Evolutionary conservation across 495 filamentous ascomycete genomes (phyloP), one percentile per base, ranked within the genome.

Genomic region (Aspergillus saccharolyticus): DNA sequence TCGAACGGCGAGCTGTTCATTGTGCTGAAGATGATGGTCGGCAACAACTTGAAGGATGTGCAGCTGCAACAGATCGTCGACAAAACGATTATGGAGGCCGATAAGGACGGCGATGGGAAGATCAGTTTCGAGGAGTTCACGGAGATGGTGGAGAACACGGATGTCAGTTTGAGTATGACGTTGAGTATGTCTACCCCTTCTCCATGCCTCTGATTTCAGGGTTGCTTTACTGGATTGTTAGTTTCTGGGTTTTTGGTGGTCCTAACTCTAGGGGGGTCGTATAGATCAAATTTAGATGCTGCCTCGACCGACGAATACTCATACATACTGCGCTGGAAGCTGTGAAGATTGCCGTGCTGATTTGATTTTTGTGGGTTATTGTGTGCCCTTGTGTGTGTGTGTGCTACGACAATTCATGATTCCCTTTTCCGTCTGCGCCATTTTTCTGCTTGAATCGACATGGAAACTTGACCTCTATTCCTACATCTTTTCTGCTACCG

Each of bases 11-110:
- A 99, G 78, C 80, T 99, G 44, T 99, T 97, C 72, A 97, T 99
- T 68, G 94, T 99, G 66, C 79, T 99, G 61, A 99, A 99, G 85
- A 99, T 99, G 94, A 99, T 99, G 94, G 94, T 99, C 59, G 94
- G 94, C 46, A 97, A 91, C 77, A 99, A 99, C 75, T 76, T 99
- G 67, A 99, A 99, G 83, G 95, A 99, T 70, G 87, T 96, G 75
- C 94, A 99, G 75, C 76, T 99, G 74, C 94, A 99, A 75, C 94
- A 82, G 71, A 82, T 82, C 50, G 94, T 99, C 58, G 94, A 99
- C 77, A 99, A 99, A 84, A 99, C 94, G 52, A 99, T 99, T 68
- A 97, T 97, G 94, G 94, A 99, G 77, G 95, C 94, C 45, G 94
- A 99, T 72, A 82, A 89, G 66, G 95, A 99, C 73, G 81, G 84